Conservation (phyloP, 202 grass and related monocot genomes). For the Setaria italica region DNA sequence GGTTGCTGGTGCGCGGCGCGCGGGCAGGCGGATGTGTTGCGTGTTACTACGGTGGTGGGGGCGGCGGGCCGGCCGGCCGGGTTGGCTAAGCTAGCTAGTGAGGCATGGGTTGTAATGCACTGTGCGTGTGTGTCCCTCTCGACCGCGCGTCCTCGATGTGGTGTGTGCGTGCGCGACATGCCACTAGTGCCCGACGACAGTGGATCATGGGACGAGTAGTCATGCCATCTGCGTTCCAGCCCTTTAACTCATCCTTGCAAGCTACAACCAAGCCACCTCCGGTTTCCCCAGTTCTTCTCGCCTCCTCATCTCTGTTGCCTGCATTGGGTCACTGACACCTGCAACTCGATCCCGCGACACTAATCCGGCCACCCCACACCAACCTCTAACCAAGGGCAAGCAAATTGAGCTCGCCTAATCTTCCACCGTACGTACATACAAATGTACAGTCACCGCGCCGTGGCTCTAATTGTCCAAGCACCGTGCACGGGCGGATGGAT, state of each 20-base stretch:
- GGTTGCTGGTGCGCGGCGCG: too few species aligned
- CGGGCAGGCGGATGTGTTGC: neutral
- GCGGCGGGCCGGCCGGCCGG: too few species aligned
- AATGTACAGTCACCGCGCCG: neutral
- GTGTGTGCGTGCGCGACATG: neutral
- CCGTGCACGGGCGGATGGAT: neutral
- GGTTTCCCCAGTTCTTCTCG: too few species aligned
- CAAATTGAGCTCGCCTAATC: too few species aligned
- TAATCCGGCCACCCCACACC: neutral
- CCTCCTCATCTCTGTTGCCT: neutral
- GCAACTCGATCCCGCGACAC: neutral
- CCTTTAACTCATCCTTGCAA: neutral
- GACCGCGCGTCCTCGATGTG: too few species aligned
- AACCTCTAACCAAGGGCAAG: neutral
- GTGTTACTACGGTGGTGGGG: neutral
- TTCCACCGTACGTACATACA: neutral
- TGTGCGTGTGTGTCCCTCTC: neutral
- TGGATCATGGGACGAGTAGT: conserved; percentile 33
- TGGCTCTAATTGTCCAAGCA: neutral
- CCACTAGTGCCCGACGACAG: conserved; percentile 24
- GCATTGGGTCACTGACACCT: neutral
- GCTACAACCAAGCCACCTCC: neutral
- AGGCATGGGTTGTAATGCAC: conserved; percentile 49
- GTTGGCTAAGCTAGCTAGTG: neutral
- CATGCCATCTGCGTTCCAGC: conserved; percentile 20